Conservation (phyloP, 208 protist species). For the Trypanosoma platydactyli region DNA sequence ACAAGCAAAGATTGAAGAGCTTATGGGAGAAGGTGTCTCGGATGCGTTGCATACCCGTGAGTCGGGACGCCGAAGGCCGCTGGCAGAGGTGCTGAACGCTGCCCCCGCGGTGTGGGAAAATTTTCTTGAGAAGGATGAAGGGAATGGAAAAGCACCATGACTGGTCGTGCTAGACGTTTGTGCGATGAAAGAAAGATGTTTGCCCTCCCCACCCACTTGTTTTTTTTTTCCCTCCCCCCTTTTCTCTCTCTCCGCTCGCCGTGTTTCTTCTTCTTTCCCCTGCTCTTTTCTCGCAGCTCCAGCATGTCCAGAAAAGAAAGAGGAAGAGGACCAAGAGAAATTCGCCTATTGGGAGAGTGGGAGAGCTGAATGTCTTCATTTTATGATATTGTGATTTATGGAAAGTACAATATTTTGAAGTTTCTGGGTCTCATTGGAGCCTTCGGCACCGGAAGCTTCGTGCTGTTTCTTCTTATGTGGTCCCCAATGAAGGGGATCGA, state of each 20-base stretch:
- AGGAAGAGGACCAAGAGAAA: neutral
- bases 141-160: neutral
- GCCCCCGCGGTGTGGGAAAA: constrained; percentile 33
- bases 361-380: neutral
- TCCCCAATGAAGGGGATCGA: constrained; percentile 14
- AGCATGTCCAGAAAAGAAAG: neutral
- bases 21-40: constrained; percentile 42
- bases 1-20: constrained; percentile 42
- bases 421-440: constrained; percentile 50
- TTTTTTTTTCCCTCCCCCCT: neutral
- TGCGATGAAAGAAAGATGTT: too few species aligned
- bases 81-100: constrained; percentile 43
- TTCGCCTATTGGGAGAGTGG: too few species aligned
- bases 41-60: constrained; percentile 38
- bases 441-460: constrained; percentile 57
- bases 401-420: constrained; percentile 12
- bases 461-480: constrained; percentile 56
- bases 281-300: neutral
- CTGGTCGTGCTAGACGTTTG: neutral
- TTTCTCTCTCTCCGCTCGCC: neutral
- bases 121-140: constrained; percentile 23
- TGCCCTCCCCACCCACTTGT: too few species aligned
- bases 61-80: constrained; percentile 34
- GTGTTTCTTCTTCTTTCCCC: neutral
- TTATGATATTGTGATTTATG: constrained; percentile 2